Evolutionary conservation across 2,329 filamentous ascomycete species (phyloP), one percentile per base, ranked within the genome.

Genomic region (Xylaria sp.): DNA sequence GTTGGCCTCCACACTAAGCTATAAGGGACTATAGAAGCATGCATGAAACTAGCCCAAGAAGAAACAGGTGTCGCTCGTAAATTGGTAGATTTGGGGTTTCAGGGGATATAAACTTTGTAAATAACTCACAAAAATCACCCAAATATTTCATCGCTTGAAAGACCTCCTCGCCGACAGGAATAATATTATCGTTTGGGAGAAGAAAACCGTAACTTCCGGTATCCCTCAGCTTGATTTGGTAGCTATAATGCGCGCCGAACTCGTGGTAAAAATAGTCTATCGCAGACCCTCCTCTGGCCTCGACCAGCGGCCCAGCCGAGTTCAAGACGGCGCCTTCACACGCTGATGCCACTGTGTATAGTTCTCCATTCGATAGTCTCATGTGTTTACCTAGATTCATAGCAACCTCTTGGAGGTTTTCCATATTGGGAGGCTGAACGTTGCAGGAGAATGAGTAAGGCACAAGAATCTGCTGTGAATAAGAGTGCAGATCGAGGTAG

Each of bases 181-280:
- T 84, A 67, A 98, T 98, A 68, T 97, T 88, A 66, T 96, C 91
- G 66, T 88, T 90, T 0, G 96, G 96, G 4, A 98, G 83, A 57
- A 99, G 83, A 78, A 98, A 99, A 0, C 96, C 96, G 78, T 98
- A 98, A 78, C 90, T 96, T 10, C 96, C 96, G 0, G 92, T 96
- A 79, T 99, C 96, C 58, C 96, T 87, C 33, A 99, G 84, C 82
- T 98, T 98, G 81, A 96, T 91, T 83, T 98, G 96, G 79, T 97
- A 98, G 67, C 93, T 92, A 79, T 93, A 97, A 71, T 89, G 90
- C 20, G 95, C 92, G 56, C 86, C 84, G 69, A 98, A 81, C 75
- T 97, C 92, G 74, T 97, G 93, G 78, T 97, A 97, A 80, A 99
- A 97, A 89, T 93, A 98, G 80, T 98, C 96, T 49, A 98, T 89